Percentiles rank a stretch among this genome's conserved stretches.
Evolutionary conservation across 2,329 filamentous ascomycete species (phyloP).

Genomic region (Alternaria panax): DNA sequence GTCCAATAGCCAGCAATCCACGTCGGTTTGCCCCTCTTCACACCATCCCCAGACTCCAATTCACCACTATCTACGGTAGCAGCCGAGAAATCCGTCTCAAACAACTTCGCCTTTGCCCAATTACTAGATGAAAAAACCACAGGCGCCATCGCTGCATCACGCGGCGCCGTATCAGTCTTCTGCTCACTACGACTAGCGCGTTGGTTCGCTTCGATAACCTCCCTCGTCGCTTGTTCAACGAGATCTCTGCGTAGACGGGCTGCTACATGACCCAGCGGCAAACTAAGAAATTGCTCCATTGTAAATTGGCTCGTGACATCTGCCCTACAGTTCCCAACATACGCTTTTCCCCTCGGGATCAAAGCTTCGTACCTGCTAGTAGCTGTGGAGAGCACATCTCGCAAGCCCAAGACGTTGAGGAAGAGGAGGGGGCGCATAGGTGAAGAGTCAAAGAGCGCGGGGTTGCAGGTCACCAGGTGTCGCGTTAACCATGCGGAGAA

Average conservation of each 20-base stretch:
- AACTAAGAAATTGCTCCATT: constrained; percentile 17
- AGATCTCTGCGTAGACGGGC: constrained; percentile 32
- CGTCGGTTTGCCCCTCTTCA: too few species aligned
- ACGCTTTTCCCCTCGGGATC: constrained; percentile 21
- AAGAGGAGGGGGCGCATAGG: constrained; percentile 23
- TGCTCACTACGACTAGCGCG: neutral
- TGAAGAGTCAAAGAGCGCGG: constrained; percentile 3
- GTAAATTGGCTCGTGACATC: constrained; percentile 17
- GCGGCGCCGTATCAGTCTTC: neutral
- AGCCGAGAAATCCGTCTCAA: too few species aligned
- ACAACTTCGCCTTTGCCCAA: too few species aligned
- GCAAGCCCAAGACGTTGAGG: constrained; percentile 37
- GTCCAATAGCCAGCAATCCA: too few species aligned
- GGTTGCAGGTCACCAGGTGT: constrained; percentile 16
- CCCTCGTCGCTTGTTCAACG: constrained; percentile 22
- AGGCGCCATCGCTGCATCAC: neutral
- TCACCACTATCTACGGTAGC: too few species aligned
- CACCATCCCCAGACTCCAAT: too few species aligned
- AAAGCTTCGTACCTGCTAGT: constrained; percentile 15
- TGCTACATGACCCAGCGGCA: constrained; percentile 32
- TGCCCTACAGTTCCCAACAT: constrained; percentile 23
- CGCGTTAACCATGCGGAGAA: constrained; percentile 23
- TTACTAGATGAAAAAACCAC: too few species aligned
- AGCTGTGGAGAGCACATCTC: constrained; percentile 20
- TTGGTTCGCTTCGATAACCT: constrained; percentile 23